Conservation (phyloP, 371 early-diverging fungal genomes). For the Mortierella sp. region DNA sequence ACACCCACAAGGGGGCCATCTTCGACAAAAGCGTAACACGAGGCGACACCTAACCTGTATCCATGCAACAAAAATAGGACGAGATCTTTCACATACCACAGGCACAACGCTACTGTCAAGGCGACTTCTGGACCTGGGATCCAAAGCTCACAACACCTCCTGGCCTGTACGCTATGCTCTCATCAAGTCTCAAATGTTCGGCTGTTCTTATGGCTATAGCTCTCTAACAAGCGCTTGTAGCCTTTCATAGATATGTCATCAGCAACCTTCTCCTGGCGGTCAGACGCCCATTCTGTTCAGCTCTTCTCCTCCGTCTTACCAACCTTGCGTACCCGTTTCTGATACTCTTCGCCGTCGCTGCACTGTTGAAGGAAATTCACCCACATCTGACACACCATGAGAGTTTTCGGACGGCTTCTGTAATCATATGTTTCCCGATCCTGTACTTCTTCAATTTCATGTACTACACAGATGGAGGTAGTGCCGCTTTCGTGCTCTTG, state of each 20-base stretch:
- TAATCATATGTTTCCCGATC: conserved; percentile 82
- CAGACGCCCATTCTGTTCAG: conserved; percentile 61
- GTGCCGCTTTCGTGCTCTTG: conserved; percentile 82
- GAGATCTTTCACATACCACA: conserved; percentile 96
- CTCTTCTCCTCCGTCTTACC: conserved; percentile 65
- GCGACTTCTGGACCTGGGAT: conserved; percentile 83
- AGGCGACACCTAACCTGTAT: not conserved
- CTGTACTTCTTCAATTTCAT: conserved; percentile 85
- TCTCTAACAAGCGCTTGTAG: not conserved
- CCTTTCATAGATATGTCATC: conserved; percentile 59
- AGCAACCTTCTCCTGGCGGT: conserved; percentile 56
- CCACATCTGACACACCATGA: conserved; percentile 38
- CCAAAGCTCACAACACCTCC: conserved; percentile 97
- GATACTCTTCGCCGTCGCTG: conserved; percentile 61
- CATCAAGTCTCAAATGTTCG: not conserved
- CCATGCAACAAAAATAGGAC: conserved; percentile 3
- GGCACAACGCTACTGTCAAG: conserved; percentile 87
- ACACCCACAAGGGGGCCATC: not conserved
- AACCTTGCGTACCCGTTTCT: conserved; percentile 69
- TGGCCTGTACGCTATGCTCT: conserved; percentile 80
- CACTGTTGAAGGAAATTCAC: conserved; percentile 58
- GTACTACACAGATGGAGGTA: conserved; percentile 94
- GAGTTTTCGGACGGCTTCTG: conserved; percentile 63
- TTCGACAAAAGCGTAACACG: not conserved
- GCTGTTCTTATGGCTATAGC: not conserved